Conservation (phyloP, 805 yeast species). For the Clavispora fructus region DNA sequence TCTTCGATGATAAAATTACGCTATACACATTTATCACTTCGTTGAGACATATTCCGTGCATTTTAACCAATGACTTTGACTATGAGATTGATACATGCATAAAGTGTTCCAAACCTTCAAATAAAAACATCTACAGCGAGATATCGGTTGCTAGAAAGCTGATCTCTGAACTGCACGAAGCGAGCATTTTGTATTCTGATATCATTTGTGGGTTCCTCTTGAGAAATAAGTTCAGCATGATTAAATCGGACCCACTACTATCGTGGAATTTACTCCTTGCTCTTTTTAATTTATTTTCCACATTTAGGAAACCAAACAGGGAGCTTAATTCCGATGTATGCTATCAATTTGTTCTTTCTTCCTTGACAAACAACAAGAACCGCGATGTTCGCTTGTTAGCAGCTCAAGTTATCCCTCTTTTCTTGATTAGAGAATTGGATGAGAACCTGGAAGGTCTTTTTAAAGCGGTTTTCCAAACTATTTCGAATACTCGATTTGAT, state of each 20-base stretch:
- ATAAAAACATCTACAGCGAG: conserved; percentile 20
- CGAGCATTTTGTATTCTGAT: conserved; percentile 19
- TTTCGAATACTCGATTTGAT: conserved; percentile 39
- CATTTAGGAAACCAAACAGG: conserved; percentile 45
- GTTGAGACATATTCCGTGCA: conserved; percentile 40
- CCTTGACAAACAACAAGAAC: conserved; percentile 35
- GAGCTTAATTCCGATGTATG: conserved; percentile 18
- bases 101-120: conserved; percentile 30
- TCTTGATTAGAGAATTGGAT: conserved; percentile 33
- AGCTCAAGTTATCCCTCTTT: conserved; percentile 49
- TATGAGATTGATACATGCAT: conserved; percentile 26
- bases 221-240: conserved; percentile 1
- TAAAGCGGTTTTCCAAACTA: conserved; percentile 35
- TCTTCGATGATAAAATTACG: conserved; percentile 8
- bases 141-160: conserved; percentile 19
- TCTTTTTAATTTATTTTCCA: conserved; percentile 45
- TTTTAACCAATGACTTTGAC: conserved; percentile 34
- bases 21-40: conserved; percentile 31
- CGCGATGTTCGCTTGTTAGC: conserved; percentile 55
- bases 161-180: conserved; percentile 18
- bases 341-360: conserved; percentile 38
- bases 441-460: conserved; percentile 39
- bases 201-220: conserved; percentile 18
- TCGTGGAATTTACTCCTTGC: conserved; percentile 42
- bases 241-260: conserved; percentile 21